These are phyloP conservation scores for Xylaria sp. DNA, from an alignment of 2,329 filamentous ascomycete species.

Conservation along the genomic window DNA sequence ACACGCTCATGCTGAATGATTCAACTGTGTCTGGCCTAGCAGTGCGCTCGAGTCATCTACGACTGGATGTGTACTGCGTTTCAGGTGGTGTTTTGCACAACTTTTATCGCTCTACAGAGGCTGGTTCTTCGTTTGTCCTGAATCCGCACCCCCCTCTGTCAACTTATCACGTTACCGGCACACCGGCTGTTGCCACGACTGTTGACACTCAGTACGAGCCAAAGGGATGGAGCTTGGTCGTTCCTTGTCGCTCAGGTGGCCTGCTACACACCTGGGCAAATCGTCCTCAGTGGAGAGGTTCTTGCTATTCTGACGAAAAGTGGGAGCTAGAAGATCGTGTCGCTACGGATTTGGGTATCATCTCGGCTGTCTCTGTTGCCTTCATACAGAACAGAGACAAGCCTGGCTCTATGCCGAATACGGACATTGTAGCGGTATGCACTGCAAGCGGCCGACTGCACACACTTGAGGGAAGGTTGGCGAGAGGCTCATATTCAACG, in stretches of 20 bases:
- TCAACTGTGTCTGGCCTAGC: conserved; percentile 30
- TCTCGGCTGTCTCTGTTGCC: conserved; percentile 27
- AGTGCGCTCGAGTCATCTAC: background rate
- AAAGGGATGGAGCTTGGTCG: conserved; percentile 23
- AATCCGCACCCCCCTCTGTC: conserved; percentile 19
- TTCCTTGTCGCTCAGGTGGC: conserved; percentile 30
- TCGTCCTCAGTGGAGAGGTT: background rate
- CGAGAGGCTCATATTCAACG: background rate
- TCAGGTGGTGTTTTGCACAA: conserved; percentile 21
- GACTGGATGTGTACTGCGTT: conserved; percentile 30
- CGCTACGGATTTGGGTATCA: conserved; percentile 23
- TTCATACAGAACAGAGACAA: background rate
- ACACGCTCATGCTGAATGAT: conserved; percentile 16
- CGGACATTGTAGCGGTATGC: background rate
- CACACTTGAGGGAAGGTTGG: background rate
- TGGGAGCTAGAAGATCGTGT: conserved; percentile 22
- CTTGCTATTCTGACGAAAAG: background rate
- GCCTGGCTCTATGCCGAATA: fast-evolving
- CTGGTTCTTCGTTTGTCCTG: conserved; percentile 14
- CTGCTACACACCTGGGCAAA: conserved; percentile 23
- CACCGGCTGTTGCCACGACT: conserved; percentile 20
- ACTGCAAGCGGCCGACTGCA: background rate
- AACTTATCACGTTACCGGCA: conserved; percentile 16
- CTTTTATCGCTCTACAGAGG: conserved; percentile 18
- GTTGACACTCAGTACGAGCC: background rate